These are phyloP conservation scores for Pleurotus sapidus DNA, from an alignment of 768 basidiomycete genomes.

Conservation along the genomic window DNA sequence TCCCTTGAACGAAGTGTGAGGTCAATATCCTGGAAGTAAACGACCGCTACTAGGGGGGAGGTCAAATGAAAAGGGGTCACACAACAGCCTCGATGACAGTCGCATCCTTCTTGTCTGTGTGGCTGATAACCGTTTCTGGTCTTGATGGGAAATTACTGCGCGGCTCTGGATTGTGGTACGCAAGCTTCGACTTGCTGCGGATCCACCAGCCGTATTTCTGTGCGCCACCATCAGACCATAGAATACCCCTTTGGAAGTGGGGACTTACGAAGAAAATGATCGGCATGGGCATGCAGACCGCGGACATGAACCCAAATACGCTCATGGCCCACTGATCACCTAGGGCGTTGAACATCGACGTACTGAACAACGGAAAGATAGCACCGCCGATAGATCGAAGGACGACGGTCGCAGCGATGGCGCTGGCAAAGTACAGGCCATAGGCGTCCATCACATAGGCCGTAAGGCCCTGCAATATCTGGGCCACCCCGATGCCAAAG, in stretches of 20 bases:
- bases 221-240: slow-evolving; percentile 8
- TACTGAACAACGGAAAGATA: slow-evolving; percentile 58
- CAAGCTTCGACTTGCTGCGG: slow-evolving; percentile 41
- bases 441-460: slow-evolving; percentile 75
- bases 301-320: slow-evolving; percentile 50
- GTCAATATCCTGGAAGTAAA: too few relatives aligned
- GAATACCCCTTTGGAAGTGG: not conserved
- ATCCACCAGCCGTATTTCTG: slow-evolving; percentile 52
- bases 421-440: slow-evolving; percentile 62
- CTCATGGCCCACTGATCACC: slow-evolving; percentile 56
- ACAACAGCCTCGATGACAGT: not conserved
- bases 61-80: not conserved
- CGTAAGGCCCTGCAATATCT: slow-evolving; percentile 62
- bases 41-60: too few relatives aligned
- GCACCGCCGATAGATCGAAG: slow-evolving; percentile 62
- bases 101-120: slow-evolving; percentile 9
- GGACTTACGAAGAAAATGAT: slow-evolving; percentile 51
- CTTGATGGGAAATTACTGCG: not conserved
- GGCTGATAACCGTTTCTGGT: slow-evolving; percentile 9
- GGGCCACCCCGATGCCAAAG: slow-evolving; percentile 64
- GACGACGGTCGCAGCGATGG: slow-evolving; percentile 67
- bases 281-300: slow-evolving; percentile 53
- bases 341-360: slow-evolving; percentile 46
- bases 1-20: too few relatives aligned
- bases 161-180: slow-evolving; percentile 32